Conservation (phyloP, 2,329 filamentous ascomycete genomes). For the Reticulascus tulasneorum region DNA sequence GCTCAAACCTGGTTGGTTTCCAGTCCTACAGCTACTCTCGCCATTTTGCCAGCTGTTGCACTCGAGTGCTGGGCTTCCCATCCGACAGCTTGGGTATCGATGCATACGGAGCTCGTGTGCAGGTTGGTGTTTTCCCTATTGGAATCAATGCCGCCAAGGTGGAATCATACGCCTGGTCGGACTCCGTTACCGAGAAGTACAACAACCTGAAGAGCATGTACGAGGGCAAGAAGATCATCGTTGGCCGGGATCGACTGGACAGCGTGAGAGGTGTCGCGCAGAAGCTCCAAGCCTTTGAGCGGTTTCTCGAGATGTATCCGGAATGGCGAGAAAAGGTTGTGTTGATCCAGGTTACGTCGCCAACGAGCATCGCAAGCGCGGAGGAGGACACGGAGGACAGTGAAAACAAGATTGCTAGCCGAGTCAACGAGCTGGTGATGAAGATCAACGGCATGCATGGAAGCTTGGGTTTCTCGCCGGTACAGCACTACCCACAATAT, state of each 20-base stretch:
- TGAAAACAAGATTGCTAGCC: constrained; percentile 77
- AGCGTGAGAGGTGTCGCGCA: constrained; percentile 91
- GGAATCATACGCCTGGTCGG: constrained; percentile 68
- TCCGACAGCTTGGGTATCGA: constrained; percentile 83
- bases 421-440: constrained; percentile 86
- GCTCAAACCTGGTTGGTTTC: constrained; percentile 90
- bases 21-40: constrained; percentile 94
- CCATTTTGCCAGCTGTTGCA: constrained; percentile 93
- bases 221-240: constrained; percentile 88
- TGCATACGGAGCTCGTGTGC: constrained; percentile 82
- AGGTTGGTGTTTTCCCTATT: constrained; percentile 90
- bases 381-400: constrained; percentile 59
- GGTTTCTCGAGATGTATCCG: constrained; percentile 84
- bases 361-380: constrained; percentile 74
- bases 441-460: constrained; percentile 90
- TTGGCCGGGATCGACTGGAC: constrained; percentile 90
- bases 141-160: constrained; percentile 87
- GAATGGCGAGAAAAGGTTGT: constrained; percentile 92
- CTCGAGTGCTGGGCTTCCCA: constrained; percentile 83
- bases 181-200: constrained; percentile 68
- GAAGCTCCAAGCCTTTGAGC: constrained; percentile 90
- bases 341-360: constrained; percentile 90
- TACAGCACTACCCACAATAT: constrained; percentile 94
- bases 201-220: constrained; percentile 72
- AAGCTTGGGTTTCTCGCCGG: constrained; percentile 81